These are phyloP conservation scores for Botrytis deweyae DNA, from an alignment of 2,329 filamentous ascomycete genomes.

Conservation along the genomic window DNA sequence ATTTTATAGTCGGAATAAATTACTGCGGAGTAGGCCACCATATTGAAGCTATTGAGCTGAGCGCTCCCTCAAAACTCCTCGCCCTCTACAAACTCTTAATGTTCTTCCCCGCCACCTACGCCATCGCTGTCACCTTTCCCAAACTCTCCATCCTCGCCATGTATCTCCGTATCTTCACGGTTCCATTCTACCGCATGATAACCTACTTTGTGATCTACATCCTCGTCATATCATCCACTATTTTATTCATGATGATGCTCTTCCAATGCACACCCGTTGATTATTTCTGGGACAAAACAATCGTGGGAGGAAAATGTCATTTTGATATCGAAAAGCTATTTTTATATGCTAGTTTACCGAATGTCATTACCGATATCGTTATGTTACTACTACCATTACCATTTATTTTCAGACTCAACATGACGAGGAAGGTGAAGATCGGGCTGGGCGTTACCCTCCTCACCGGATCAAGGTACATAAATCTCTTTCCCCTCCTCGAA, in stretches of 20 bases:
- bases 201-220: conserved; percentile 21
- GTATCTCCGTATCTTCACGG: conserved; percentile 26
- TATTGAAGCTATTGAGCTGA: conserved; percentile 6
- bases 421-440: conserved; percentile 25
- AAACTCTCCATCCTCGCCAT: conserved; percentile 26
- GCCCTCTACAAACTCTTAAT: conserved; percentile 12
- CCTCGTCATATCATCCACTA: conserved; percentile 13
- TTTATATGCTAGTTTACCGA: conserved; percentile 47
- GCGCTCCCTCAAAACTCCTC: background rate
- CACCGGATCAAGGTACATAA: conserved; percentile 17
- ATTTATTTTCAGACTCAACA: conserved; percentile 39
- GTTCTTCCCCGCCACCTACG: conserved; percentile 17
- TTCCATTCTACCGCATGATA: conserved; percentile 22
- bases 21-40: conserved; percentile 20
- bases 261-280: conserved; percentile 26
- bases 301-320: conserved; percentile 22
- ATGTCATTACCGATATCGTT: conserved; percentile 43
- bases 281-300: conserved; percentile 28
- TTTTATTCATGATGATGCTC: conserved; percentile 23
- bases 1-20: conserved; percentile 15
- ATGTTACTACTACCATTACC: conserved; percentile 41
- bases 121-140: conserved; percentile 24
- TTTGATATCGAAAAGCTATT: conserved; percentile 37
- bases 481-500: background rate
- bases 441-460: conserved; percentile 16